Evolutionary conservation across 106 monocot species (phyloP), one percentile per base, ranked within the genome.

Genomic region (Acanthochlamys bracteata): DNA sequence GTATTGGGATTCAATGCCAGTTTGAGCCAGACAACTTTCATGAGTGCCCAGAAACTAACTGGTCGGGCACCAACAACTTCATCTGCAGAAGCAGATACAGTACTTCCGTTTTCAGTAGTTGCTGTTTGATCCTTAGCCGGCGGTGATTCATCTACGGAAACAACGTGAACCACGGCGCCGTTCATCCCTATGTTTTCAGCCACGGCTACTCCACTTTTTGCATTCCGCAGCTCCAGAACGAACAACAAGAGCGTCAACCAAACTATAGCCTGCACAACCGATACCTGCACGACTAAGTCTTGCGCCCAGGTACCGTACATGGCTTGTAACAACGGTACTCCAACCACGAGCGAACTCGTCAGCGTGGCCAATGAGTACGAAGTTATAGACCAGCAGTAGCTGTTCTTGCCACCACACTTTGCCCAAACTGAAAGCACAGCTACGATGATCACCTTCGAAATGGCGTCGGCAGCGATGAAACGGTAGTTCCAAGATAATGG

Each of bases 221-320:
- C 67, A 61, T 81, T 78, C 66, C 78, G 72, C 0, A 86, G 20
- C 83, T 91, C 91, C 26, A 86, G 41, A 55, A 83, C 65, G 33
- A 91, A 79, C 55, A 91, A 45, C 21, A 91, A 71, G 65, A 91
- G 42, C 20, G 83, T 71, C 14, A 86, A 60, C 91, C 91, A 91
- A 1, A 86, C 68, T 19, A 86, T 75, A 15, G 71, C 80, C 58
- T 91, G 91, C 16, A 86, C 64, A 9, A 91, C 81, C 10, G 86
- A 87, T 17, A 67, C 33, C 73, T 92, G 92, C 61, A 92, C 92
- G 15, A 92, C 84, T 4, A 92, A 68, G 42, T 92, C 82, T 71
- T 78, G 78, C 41, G 76, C 60, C 42, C 40, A 60, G 23, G 41
- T 41, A 40, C 83, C 83, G 25, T 76, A 79, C 83, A 84, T 84